phyloP scores from a whole-genome alignment of 2,329 filamentous ascomycete genomes.

The Bipolaris oryzae region DNA sequence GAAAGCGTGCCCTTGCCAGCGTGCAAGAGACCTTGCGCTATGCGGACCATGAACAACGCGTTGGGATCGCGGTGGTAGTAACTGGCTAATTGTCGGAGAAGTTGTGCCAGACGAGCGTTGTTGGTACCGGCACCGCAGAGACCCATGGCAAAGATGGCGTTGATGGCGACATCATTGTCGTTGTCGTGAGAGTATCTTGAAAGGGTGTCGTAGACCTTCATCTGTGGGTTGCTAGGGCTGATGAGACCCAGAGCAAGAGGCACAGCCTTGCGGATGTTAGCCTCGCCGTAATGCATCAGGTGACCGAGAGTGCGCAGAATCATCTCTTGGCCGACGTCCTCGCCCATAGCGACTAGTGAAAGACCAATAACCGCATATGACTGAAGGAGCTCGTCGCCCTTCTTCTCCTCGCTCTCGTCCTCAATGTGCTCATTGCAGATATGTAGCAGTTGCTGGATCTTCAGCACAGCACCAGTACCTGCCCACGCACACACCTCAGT shows the following conservation, averaged over 20 bases:
- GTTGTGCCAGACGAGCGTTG: constrained; percentile 93
- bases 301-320: constrained; percentile 96
- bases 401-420: constrained; percentile 85
- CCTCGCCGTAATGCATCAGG: constrained; percentile 97
- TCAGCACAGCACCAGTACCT: constrained; percentile 93
- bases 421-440: constrained; percentile 98
- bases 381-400: constrained; percentile 92
- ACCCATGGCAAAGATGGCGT: constrained; percentile 99
- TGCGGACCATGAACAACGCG: constrained; percentile 97
- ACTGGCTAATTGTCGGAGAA: constrained; percentile 91
- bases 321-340: constrained; percentile 99
- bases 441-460: constrained; percentile 95
- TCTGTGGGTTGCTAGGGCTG: constrained; percentile 97
- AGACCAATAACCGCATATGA: constrained; percentile 95
- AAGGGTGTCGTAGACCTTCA: constrained; percentile 99
- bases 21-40: constrained; percentile 94
- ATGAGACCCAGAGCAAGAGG: constrained; percentile 96
- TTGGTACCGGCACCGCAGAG: constrained; percentile 95
- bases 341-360: constrained; percentile 94
- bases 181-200: constrained; percentile 98
- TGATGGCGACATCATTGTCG: constrained; percentile 96
- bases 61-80: constrained; percentile 98
- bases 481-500: constrained; percentile 98
- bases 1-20: constrained; percentile 99
- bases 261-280: constrained; percentile 95